Base-by-base conservation (phyloP, 2,329 filamentous ascomycete genomes). In the Colletotrichum sp. region DNA sequence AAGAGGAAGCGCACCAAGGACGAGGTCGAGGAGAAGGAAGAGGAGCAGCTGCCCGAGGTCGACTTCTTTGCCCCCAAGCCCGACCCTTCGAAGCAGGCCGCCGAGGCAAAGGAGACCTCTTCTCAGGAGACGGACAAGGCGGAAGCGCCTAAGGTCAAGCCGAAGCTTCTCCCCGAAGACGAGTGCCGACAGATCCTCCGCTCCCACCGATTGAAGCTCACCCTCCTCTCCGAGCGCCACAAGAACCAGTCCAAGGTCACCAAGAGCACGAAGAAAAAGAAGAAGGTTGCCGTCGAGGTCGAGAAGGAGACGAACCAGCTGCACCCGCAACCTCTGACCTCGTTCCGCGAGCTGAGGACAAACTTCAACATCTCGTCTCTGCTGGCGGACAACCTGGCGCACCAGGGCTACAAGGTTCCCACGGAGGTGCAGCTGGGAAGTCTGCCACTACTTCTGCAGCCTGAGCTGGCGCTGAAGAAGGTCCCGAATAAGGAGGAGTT, bases 341-440 rank as follows among this genome's bases (percentile, higher is more conserved):
- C 92, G 0, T 99, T 99, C 82, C 86, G 88, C 57, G 92, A 97
- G 80, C 87, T 99, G 74, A 90, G 92, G 48, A 87, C 88, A 36
- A 88, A 88, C 60, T 98, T 96, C 85, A 90, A 90, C n/a, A 92
- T 98, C 57, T 94, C 95, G 6, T 88, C 90, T 55, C 90, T 93
- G 57, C 85, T 99, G 60, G 92, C 92, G 3, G 92, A 94, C 76
- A 99, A 99, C 81, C 88, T 99, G 34, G 88, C 91, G 16, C 90
- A 91, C n/a, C 95, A 99, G 85, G 95, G 94, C 13, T 99, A 98
- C 82, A 92, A 90, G 43, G 88, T 96, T 72, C 97, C 97, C 15
- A 99, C 97, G 0, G 96, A 99, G 85, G 96, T 99, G 15, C 97
- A 99, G 83, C 91, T 99, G 84, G 96, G 92, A 5, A 94, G 93